Evolutionary conservation across 805 yeast species (phyloP).

Genomic region (Pichia heedii): DNA sequence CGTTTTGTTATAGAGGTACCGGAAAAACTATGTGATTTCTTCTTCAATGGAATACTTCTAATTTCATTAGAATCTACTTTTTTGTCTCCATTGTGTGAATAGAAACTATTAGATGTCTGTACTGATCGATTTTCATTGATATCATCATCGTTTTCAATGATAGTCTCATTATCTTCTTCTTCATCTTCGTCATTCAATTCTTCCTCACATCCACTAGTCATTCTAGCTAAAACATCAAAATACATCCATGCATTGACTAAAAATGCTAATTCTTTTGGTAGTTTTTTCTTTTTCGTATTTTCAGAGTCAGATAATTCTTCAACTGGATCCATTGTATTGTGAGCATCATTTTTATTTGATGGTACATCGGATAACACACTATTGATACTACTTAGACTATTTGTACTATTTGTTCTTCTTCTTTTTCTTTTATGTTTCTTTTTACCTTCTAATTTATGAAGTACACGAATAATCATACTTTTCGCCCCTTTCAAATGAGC

Average conservation of each 20-base stretch:
- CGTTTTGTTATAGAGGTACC: background rate
- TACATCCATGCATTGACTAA: conserved; percentile 60
- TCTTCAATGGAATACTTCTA: background rate
- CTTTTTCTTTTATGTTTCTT: conserved; percentile 11
- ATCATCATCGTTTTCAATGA: background rate
- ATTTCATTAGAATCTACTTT: conserved; percentile 1
- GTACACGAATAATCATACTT: conserved; percentile 45
- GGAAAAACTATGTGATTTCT: background rate
- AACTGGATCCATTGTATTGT: background rate
- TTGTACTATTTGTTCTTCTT: background rate
- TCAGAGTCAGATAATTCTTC: background rate
- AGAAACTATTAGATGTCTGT: background rate
- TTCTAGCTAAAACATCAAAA: conserved; percentile 56
- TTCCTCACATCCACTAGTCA: conserved; percentile 40
- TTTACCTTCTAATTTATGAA: conserved; percentile 18
- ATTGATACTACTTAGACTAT: background rate
- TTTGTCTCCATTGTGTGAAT: background rate
- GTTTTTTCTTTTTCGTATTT: conserved; percentile 3
- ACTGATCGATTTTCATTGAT: background rate
- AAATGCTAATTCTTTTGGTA: conserved; percentile 40
- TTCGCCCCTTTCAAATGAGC: conserved; percentile 63
- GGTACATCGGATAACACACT: background rate
- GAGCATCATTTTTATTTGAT: background rate
- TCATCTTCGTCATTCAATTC: conserved; percentile 27
- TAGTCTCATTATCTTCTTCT: conserved; percentile 1